A percentile compares a stretch with the other conserved stretches of the same genome.
Evolutionary conservation across 1,284 basidiomycete genomes (phyloP).

Genomic region (Fistulina hepatica): DNA sequence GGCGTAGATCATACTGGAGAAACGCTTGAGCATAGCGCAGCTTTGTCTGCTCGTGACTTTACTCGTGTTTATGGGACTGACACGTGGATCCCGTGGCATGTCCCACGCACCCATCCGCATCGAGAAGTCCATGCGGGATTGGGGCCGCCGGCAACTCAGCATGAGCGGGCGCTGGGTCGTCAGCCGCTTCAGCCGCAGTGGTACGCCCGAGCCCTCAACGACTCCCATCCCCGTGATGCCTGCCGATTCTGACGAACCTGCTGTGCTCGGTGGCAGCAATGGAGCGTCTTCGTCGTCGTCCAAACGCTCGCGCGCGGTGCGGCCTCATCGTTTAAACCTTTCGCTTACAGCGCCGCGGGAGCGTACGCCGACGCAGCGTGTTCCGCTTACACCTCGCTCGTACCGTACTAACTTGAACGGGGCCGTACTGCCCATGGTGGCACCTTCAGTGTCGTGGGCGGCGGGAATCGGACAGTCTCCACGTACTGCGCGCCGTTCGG

Average conservation of each 20-base stretch:
- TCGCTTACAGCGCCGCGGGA: slow-evolving; percentile 2
- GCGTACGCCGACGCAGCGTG: not conserved
- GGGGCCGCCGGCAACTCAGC: slow-evolving; percentile 17
- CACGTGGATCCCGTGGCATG: slow-evolving; percentile 60
- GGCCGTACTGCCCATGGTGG: too few species aligned
- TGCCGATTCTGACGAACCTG: not conserved
- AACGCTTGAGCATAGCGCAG: slow-evolving; percentile 75
- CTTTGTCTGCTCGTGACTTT: slow-evolving; percentile 69
- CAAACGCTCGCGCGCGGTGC: not conserved
- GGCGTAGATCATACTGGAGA: slow-evolving; percentile 65
- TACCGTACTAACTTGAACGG: too few species aligned
- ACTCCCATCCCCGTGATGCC: not conserved
- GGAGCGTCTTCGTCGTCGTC: not conserved
- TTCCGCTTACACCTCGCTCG: slow-evolving; percentile 1
- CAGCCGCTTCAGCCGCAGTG: slow-evolving; percentile 6
- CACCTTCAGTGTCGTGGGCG: too few species aligned
- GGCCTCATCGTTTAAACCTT: not conserved
- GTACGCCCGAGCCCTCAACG: slow-evolving; percentile 4
- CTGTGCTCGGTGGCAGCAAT: not conserved
- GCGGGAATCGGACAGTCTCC: too few species aligned
- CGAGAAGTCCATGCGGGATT: slow-evolving; percentile 11
- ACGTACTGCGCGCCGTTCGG: too few species aligned
- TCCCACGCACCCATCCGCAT: too few species aligned
- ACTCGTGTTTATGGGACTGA: slow-evolving; percentile 74
- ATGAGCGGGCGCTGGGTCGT: slow-evolving; percentile 12